phyloP scores from a whole-genome alignment of 495 filamentous ascomycete species.

The Trichocladium antarcticum region DNA sequence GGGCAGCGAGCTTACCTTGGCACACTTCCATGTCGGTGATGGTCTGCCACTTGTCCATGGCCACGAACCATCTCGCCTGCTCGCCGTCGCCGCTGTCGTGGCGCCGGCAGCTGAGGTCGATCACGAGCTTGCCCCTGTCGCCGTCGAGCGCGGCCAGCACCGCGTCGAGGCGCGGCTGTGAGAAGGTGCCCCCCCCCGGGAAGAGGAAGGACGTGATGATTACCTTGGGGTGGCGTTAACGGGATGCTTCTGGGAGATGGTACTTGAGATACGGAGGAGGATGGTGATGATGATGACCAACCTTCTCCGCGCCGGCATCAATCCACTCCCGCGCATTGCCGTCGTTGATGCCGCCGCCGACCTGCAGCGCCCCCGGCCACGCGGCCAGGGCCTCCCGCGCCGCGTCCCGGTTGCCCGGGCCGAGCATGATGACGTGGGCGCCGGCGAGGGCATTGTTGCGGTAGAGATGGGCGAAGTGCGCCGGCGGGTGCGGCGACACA shows the following conservation, averaged over 20 bases:
- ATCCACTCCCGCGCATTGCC: constrained; percentile 80
- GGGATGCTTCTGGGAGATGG: too few relatives aligned
- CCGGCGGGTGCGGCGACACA: constrained; percentile 68
- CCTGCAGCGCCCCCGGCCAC: constrained; percentile 71
- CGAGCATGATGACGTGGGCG: constrained; percentile 92
- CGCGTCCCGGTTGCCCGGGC: constrained; percentile 70
- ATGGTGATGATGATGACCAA: background rate
- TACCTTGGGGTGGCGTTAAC: too few relatives aligned
- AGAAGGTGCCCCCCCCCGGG: constrained; percentile 70
- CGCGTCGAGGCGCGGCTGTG: constrained; percentile 54
- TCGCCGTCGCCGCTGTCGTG: constrained; percentile 53
- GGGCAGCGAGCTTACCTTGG: constrained; percentile 44
- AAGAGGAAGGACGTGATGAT: constrained; percentile 77
- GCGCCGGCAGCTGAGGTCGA: constrained; percentile 82
- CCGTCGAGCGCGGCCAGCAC: constrained; percentile 60
- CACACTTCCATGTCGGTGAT: constrained; percentile 92
- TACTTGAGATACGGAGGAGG: too few relatives aligned
- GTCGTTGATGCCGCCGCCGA: constrained; percentile 85
- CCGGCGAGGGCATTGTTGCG: constrained; percentile 58
- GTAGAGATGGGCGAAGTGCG: constrained; percentile 73
- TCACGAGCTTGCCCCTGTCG: constrained; percentile 72
- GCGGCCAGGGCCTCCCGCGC: constrained; percentile 60
- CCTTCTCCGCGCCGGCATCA: constrained; percentile 79
- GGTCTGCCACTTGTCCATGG: constrained; percentile 97
- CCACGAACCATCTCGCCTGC: constrained; percentile 71